Base-by-base conservation (phyloP, 345 rosid genomes). In the Dovyalis caffra region DNA sequence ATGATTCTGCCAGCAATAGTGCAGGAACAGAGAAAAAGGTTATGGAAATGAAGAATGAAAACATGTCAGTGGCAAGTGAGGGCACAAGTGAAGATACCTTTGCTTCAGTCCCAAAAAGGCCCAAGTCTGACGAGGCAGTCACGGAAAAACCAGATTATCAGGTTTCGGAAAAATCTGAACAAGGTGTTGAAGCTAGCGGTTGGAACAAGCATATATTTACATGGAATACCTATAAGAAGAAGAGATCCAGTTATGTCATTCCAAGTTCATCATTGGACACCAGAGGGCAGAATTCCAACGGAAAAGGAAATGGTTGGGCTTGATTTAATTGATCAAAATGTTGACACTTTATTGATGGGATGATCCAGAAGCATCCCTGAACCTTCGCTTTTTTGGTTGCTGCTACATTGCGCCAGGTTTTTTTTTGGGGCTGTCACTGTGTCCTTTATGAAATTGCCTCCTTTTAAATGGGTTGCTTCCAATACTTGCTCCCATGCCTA, bases 141-240 rank as follows among this genome's bases (percentile, higher is more conserved):
- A 38, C 70, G 2, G 75, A 78, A 77, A 77, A 38, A 66, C 53
- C 61, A 20, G 85, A 80, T 68, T 72, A 82, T 73, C 88, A 29
- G 34, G 53, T 79, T 63, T 73, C 74, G 2, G 88, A 86, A 75
- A 88, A 85, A 73, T 71, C 85, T 65, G 90, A 86, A 61, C 76
- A 74, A 21, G 82, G 63, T 74, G 56, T 40, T 58, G 73, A 77
- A 78, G 83, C 57, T 66, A 68, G 72, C 47, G 76, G 74, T 9
- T 86, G 83, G 88, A 83, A 82, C 5, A 86, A 83, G 56, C 80
- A 80, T 58, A 66, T 88, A 57, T 71, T 91, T 56, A 80, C 91
- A 45, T 95, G 99, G 99, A 93, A 85, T 77, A 83, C 93, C 38
- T 77, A 90, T 77, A 90, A 87, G 83, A 93, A 89, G 92, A 95